phyloP scores from a whole-genome alignment of 225 moss, liverwort and hornwort species.

The Takakia lepidozioides region DNA sequence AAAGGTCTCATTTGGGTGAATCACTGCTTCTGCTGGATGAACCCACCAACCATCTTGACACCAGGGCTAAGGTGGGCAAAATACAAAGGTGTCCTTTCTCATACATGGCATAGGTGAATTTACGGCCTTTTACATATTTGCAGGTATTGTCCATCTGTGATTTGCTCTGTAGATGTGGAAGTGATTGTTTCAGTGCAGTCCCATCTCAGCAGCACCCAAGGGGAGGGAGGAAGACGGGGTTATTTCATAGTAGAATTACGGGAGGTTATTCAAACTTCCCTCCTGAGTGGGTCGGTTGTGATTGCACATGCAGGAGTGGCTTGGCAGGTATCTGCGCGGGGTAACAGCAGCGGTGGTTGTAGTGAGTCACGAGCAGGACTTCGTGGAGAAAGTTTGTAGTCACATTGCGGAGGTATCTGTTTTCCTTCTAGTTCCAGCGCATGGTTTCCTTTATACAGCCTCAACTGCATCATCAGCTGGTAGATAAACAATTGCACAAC shows the following conservation, averaged over 20 bases:
- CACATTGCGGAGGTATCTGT: conserved; percentile 96
- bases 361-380: conserved; percentile 93
- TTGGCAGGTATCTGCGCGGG: conserved; percentile 71
- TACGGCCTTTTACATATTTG: too few relatives aligned
- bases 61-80: conserved; percentile 64
- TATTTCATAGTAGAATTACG: too few relatives aligned
- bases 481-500: background rate
- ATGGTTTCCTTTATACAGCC: background rate
- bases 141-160: too few relatives aligned
- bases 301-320: conserved; percentile 79
- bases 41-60: conserved; percentile 95
- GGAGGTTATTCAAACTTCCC: too few relatives aligned
- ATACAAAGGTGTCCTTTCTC: background rate
- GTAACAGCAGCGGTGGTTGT: conserved; percentile 80
- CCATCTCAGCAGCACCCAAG: too few relatives aligned
- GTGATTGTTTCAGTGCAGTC: too few relatives aligned
- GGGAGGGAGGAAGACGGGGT: too few relatives aligned
- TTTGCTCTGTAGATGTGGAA: too few relatives aligned
- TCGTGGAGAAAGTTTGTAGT: conserved; percentile 82
- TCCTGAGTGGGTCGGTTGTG: too few relatives aligned
- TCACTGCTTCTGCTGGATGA: conserved; percentile 93
- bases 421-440: background rate
- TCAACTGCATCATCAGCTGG: background rate
- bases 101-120: too few relatives aligned
- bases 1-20: conserved; percentile 73